Evolutionary conservation across 148 eudicot species (phyloP), one percentile per base, ranked within the genome.

Genomic region (Chenopodium quinoa): DNA sequence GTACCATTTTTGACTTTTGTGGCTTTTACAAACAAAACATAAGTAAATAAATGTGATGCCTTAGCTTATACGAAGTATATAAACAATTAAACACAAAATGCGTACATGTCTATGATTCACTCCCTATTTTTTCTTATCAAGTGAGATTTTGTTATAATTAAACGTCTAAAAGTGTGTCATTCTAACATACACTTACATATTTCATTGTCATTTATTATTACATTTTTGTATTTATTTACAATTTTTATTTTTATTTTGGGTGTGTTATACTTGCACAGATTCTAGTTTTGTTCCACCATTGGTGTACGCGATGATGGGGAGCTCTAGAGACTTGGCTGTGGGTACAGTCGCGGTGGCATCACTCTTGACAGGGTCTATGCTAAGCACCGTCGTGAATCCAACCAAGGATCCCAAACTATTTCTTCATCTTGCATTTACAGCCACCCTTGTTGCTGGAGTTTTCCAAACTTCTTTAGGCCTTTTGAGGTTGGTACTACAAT

Each of bases 281-380:
- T 93, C 99, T 60, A 96, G 97, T 85, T 96, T 96, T 76, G 87
- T 96, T 29, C 99, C 99, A 48, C 99, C 99, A 16, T 82, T 94
- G 93, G 88, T 96, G n/a, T 96, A 96, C 50, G 99, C 99, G 2
- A 82, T 96, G 87, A 91, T 96, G 99, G 99, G 99, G 2, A 96
- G 93, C 69, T 96, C 99, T 1, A 91, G 89, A 82, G 97, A 96
- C 78, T 82, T 96, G 77, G 99, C 97, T 0, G 96, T 96, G 2
- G 99, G 99, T 65, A 94, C 97, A 0, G 93, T 94, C 2, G 98
- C 98, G 0, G 98, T 96, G 17, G 98, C 91, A 25, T 96, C 99
- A 0, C 88, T 96, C 11, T 91, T 94, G 32, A 92, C 86, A 12
- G 97, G 91, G 7, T 84, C 95, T 1, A 94, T 92, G 97, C 73